Conservation (phyloP, 306 rosid species). For the Medicago ruthenica region DNA sequence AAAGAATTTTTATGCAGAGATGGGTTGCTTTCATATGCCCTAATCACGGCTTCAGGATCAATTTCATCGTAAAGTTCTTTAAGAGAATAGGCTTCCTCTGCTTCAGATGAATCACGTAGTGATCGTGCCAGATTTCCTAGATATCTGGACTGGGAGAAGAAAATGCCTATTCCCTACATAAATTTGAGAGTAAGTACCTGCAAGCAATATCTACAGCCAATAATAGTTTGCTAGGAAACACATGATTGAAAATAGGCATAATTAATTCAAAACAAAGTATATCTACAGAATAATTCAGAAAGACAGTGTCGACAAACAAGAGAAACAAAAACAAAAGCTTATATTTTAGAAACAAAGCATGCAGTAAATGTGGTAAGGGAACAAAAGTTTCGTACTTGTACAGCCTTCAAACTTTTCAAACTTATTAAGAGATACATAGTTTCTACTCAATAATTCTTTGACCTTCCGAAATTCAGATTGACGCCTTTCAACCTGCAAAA, state of each 20-base stretch:
- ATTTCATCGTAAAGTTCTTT: slow-evolving; percentile 74
- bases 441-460: slow-evolving; percentile 49
- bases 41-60: slow-evolving; percentile 85
- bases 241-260: slow-evolving; percentile 10
- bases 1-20: slow-evolving; percentile 68
- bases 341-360: background rate
- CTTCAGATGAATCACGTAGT: slow-evolving; percentile 53
- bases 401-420: slow-evolving; percentile 52
- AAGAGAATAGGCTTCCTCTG: slow-evolving; percentile 71
- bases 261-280: background rate
- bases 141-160: slow-evolving; percentile 64
- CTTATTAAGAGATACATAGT: slow-evolving; percentile 49
- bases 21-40: slow-evolving; percentile 80
- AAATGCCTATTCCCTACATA: slow-evolving; percentile 58
- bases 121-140: slow-evolving; percentile 73
- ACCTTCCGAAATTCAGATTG: slow-evolving; percentile 49
- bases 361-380: slow-evolving; percentile 18
- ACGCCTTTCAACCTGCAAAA: slow-evolving; percentile 60
- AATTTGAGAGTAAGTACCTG: slow-evolving; percentile 29
- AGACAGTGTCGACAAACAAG: background rate
- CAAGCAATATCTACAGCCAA: slow-evolving; percentile 18
- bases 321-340: background rate
- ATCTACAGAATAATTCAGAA: background rate
- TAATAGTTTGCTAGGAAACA: background rate
- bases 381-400: slow-evolving; percentile 51